Evolutionary conservation across 768 basidiomycete species (phyloP).

Genomic region (Leucocoprinus sp.): DNA sequence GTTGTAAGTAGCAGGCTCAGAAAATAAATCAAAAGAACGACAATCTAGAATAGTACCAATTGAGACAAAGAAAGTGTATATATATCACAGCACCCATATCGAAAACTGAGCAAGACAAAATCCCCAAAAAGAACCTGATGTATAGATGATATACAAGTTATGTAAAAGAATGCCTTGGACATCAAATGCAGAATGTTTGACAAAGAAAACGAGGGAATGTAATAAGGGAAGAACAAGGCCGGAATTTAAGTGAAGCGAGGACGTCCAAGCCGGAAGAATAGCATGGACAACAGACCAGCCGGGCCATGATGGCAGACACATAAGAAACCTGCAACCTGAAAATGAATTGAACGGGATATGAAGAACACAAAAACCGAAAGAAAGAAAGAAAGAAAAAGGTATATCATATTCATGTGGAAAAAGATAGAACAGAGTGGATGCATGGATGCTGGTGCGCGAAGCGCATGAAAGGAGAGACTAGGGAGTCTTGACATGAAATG

Average conservation of each 20-base stretch:
- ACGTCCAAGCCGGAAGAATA: too few species aligned
- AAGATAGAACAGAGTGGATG: neutral
- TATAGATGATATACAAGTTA: neutral
- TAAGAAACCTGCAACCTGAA: too few species aligned
- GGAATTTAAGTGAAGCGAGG: too few species aligned
- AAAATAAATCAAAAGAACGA: neutral
- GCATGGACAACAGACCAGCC: too few species aligned
- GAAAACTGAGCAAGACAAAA: too few species aligned
- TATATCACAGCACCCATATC: too few species aligned
- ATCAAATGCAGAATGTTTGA: neutral
- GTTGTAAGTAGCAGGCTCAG: neutral
- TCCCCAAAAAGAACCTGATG: too few species aligned
- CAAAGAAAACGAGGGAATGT: neutral
- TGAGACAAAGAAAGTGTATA: too few species aligned
- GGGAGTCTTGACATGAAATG: neutral
- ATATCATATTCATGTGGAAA: neutral
- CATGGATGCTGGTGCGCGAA: neutral
- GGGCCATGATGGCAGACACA: too few species aligned
- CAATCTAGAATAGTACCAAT: neutral
- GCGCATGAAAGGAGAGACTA: neutral
- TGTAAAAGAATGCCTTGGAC: neutral
- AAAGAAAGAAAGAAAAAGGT: too few species aligned
- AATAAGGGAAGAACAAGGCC: too few species aligned
- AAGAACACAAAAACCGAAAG: neutral
- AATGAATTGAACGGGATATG: too few species aligned